Evolutionary conservation across 331 rosid genomes (phyloP).

Genomic region (Phaseolus coccineus): DNA sequence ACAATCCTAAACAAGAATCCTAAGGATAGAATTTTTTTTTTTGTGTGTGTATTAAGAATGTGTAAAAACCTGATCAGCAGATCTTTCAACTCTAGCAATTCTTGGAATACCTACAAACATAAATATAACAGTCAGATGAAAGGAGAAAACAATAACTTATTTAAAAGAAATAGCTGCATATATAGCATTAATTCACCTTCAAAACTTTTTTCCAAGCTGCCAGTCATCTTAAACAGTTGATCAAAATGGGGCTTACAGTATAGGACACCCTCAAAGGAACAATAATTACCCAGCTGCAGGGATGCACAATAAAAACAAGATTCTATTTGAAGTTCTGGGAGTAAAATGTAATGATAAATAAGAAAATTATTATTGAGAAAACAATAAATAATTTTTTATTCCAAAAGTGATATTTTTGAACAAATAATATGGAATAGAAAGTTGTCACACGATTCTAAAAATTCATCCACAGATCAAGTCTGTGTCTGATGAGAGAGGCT

Average conservation of each 20-base stretch:
- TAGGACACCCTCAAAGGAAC: slow-evolving; percentile 85
- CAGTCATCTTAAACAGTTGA: slow-evolving; percentile 92
- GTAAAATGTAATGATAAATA: background rate
- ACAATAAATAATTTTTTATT: background rate
- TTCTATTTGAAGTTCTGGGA: background rate
- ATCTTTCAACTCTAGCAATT: slow-evolving; percentile 69
- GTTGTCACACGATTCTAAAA: background rate
- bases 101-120: slow-evolving; percentile 66
- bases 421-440: background rate
- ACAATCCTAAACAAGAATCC: background rate
- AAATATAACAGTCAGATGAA: slow-evolving; percentile 14
- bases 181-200: slow-evolving; percentile 66
- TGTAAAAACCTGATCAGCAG: slow-evolving; percentile 67
- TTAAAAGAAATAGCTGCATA: slow-evolving; percentile 6
- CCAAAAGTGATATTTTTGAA: background rate
- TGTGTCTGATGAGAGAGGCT: background rate
- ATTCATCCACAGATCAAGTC: background rate
- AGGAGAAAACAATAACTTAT: background rate
- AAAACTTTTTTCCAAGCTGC: slow-evolving; percentile 95
- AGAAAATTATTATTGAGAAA: background rate
- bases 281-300: slow-evolving; percentile 81
- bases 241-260: slow-evolving; percentile 96
- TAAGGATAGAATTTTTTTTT: slow-evolving; percentile 2
- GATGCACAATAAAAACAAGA: slow-evolving; percentile 22
- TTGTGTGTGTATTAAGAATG: slow-evolving; percentile 6